Conservation (phyloP, 805 yeast genomes). For the Starmerella floricola region DNA sequence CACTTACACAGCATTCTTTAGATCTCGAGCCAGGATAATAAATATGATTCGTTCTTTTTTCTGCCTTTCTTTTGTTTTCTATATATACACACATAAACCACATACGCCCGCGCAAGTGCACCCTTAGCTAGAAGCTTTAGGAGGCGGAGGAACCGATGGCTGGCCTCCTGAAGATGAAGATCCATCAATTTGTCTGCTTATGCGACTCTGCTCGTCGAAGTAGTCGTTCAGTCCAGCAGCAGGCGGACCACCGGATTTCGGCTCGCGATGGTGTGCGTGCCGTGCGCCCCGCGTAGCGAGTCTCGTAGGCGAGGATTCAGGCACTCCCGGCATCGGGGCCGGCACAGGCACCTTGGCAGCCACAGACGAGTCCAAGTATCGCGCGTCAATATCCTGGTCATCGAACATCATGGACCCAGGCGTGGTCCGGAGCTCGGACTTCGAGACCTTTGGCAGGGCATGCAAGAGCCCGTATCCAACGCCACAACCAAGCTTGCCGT, state of each 20-base stretch:
- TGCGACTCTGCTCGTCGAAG: conserved; percentile 23
- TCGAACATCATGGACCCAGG: conserved; percentile 22
- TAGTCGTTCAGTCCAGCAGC: conserved; percentile 16
- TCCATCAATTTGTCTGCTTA: conserved; percentile 21
- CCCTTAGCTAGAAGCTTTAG: background rate
- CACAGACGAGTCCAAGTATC: background rate
- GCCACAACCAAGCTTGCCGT: conserved; percentile 88
- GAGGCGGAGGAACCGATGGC: conserved; percentile 11
- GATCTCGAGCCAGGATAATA: background rate
- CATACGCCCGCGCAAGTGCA: too few relatives aligned
- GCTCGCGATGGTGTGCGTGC: too few relatives aligned
- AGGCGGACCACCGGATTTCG: too few relatives aligned
- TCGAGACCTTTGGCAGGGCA: conserved; percentile 55
- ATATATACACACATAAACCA: too few relatives aligned
- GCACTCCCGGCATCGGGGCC: too few relatives aligned
- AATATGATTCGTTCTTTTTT: too few relatives aligned
- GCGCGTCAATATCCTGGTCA: conserved; percentile 6
- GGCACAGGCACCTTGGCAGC: background rate
- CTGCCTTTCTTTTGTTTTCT: too few relatives aligned
- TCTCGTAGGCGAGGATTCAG: too few relatives aligned
- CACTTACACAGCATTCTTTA: too few relatives aligned
- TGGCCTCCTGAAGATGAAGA: background rate
- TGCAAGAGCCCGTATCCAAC: conserved; percentile 89
- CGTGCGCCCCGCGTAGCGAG: too few relatives aligned
- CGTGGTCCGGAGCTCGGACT: conserved; percentile 3